These are phyloP conservation scores for Pichia sp. DNA, from an alignment of 1,139 yeast species.

Conservation along the genomic window DNA sequence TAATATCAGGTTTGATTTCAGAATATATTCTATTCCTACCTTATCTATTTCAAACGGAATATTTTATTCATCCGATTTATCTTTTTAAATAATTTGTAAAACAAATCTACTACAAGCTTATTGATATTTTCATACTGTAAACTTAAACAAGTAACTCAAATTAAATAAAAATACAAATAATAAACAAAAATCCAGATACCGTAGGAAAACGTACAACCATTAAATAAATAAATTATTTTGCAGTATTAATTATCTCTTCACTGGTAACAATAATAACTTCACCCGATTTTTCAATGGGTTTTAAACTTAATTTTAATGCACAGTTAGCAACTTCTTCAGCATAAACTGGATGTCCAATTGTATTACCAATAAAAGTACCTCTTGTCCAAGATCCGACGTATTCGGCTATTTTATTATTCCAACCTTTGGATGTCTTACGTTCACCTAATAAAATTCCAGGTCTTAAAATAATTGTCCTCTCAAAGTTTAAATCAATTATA, in stretches of 20 bases:
- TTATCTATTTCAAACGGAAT: too few species aligned
- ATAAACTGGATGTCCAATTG: slow-evolving; percentile 35
- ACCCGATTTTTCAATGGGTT: slow-evolving; percentile 21
- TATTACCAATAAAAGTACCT: slow-evolving; percentile 31
- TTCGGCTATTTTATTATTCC: slow-evolving; percentile 28
- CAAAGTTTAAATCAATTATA: slow-evolving; percentile 50
- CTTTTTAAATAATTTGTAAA: too few species aligned
- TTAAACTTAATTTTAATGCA: slow-evolving; percentile 30
- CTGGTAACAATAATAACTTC: slow-evolving; percentile 22
- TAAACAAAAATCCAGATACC: too few species aligned
- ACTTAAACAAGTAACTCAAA: too few species aligned
- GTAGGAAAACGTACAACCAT: too few species aligned
- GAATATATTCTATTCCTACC: too few species aligned
- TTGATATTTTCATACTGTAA: too few species aligned
- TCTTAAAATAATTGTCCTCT: slow-evolving; percentile 59
- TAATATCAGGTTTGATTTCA: too few species aligned
- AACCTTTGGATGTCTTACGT: slow-evolving; percentile 41
- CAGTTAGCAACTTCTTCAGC: slow-evolving; percentile 47
- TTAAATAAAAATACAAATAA: too few species aligned
- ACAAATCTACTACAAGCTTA: too few species aligned
- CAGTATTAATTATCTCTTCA: slow-evolving; percentile 21
- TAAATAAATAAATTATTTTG: neutral
- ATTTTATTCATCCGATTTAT: too few species aligned
- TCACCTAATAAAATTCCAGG: slow-evolving; percentile 68
- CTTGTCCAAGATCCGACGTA: slow-evolving; percentile 33